phyloP scores from a whole-genome alignment of 2,329 filamentous ascomycete species.

The Fusarium sp. region DNA sequence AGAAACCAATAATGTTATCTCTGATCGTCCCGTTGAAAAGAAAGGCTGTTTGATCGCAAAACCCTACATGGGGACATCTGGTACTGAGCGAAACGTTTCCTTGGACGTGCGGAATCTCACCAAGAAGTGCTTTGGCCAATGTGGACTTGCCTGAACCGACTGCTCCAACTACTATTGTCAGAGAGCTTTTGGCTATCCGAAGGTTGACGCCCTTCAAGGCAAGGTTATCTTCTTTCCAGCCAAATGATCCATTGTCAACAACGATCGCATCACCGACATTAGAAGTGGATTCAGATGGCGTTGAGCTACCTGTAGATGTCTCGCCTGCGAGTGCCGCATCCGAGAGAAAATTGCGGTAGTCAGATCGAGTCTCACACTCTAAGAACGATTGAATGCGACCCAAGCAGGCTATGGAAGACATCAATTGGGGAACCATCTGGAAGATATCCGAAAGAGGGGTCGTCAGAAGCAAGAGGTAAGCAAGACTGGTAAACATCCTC shows the following conservation, averaged over 20 bases:
- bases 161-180: slow-evolving; percentile 55
- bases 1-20: slow-evolving; percentile 55
- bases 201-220: slow-evolving; percentile 35
- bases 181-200: slow-evolving; percentile 20
- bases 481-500: slow-evolving; percentile 49
- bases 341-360: slow-evolving; percentile 7
- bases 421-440: not conserved
- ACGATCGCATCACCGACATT: not conserved
- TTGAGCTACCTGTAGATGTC: not conserved
- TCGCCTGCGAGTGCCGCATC: not conserved
- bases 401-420: slow-evolving; percentile 13
- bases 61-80: slow-evolving; percentile 43
- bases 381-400: slow-evolving; percentile 10
- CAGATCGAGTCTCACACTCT: slow-evolving; percentile 1
- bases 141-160: slow-evolving; percentile 55
- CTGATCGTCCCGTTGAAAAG: slow-evolving; percentile 53
- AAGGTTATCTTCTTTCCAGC: slow-evolving; percentile 42
- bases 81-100: slow-evolving; percentile 31
- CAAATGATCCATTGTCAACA: slow-evolving; percentile 33
- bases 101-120: slow-evolving; percentile 42
- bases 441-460: slow-evolving; percentile 16
- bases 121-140: slow-evolving; percentile 53
- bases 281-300: not conserved
- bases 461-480: slow-evolving; percentile 8
- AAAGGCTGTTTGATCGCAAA: slow-evolving; percentile 51